A percentile compares a stretch with the other conserved stretches of the same genome.
Conservation (phyloP, 345 rosid species). For the Murraya koenigii region DNA sequence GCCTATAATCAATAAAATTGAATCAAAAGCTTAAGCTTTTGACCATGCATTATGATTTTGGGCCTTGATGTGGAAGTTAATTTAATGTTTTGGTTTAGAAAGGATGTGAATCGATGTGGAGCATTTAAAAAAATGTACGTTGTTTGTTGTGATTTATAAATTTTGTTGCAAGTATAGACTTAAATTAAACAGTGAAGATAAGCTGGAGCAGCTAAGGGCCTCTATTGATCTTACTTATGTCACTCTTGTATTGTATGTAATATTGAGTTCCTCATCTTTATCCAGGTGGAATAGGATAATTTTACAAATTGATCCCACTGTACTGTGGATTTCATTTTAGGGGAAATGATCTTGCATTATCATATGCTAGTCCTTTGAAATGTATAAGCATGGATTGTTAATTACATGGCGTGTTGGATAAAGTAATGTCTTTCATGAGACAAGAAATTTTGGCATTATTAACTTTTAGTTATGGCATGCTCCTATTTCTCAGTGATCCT, state of each 20-base stretch:
- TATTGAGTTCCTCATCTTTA: neutral
- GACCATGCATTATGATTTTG: neutral
- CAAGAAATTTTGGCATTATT: too few species aligned
- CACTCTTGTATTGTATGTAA: neutral
- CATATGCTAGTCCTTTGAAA: neutral
- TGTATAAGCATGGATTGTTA: neutral
- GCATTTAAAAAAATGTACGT: neutral
- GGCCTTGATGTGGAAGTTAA: neutral
- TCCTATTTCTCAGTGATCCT: too few species aligned
- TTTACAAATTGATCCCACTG: constrained; percentile 87
- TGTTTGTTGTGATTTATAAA: neutral
- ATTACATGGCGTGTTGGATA: neutral
- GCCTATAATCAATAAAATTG: too few species aligned
- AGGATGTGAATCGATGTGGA: neutral
- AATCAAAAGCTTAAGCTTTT: neutral
- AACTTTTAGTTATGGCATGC: neutral
- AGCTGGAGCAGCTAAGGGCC: constrained; percentile 62
- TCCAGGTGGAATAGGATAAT: constrained; percentile 51
- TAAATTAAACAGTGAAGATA: constrained; percentile 48
- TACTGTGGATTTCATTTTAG: constrained; percentile 82
- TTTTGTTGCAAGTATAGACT: constrained; percentile 17
- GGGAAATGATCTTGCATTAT: constrained; percentile 23
- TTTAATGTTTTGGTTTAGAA: neutral
- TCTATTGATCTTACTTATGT: constrained; percentile 40
- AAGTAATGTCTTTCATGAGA: neutral